phyloP scores from a whole-genome alignment of 2,329 filamentous ascomycete genomes.

The Fusarium sp. region DNA sequence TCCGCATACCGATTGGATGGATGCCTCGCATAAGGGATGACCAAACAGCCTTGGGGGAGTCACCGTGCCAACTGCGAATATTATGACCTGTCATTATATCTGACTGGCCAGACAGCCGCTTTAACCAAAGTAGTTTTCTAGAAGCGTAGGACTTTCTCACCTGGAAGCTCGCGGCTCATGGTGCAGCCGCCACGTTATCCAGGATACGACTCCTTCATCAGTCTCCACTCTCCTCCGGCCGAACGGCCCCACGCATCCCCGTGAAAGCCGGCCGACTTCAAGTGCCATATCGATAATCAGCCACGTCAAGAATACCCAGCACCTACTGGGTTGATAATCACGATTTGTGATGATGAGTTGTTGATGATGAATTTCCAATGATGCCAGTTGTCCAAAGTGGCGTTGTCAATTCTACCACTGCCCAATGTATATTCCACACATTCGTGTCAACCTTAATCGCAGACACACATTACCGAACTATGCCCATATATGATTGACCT shows the following conservation, averaged over 20 bases:
- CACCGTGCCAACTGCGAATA: not conserved
- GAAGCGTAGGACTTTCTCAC: not conserved
- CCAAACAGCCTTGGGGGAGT: not conserved
- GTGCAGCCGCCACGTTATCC: not conserved
- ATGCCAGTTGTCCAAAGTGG: not conserved
- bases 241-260: not conserved
- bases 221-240: not conserved
- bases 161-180: not conserved
- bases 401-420: not conserved
- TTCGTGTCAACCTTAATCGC: not conserved
- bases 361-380: not conserved
- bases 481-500: not conserved
- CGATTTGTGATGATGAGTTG: not conserved
- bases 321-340: not conserved
- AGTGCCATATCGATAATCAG: not conserved
- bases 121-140: not conserved
- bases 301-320: not conserved
- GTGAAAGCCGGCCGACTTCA: not conserved
- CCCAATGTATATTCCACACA: not conserved
- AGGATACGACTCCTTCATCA: not conserved
- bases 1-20: not conserved
- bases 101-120: not conserved
- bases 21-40: not conserved
- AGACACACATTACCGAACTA: not conserved
- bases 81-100: not conserved